A percentile compares a stretch with the other conserved stretches of the same genome.
These are phyloP conservation scores for Fusarium sp. DNA, from an alignment of 2,329 filamentous ascomycete species.

Conservation along the genomic window DNA sequence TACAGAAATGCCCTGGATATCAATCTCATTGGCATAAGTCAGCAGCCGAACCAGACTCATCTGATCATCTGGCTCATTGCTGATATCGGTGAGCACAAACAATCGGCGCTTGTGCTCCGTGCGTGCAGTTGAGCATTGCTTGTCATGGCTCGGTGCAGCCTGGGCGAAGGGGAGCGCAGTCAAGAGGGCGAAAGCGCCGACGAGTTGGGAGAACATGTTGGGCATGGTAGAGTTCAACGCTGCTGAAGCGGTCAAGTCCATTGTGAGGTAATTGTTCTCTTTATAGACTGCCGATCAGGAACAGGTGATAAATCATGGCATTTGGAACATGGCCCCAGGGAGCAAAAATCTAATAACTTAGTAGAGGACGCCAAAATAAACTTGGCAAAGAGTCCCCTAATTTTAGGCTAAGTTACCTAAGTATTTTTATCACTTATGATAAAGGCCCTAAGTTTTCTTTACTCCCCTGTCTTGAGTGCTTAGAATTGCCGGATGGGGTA, in stretches of 20 bases:
- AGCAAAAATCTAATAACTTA: too few species aligned
- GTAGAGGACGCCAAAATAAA: too few species aligned
- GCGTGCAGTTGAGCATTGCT: neutral
- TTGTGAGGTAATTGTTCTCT: neutral
- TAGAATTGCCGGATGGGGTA: neutral
- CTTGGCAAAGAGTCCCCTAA: too few species aligned
- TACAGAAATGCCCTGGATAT: constrained; percentile 54
- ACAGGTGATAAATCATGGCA: neutral
- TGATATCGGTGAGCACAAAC: constrained; percentile 55
- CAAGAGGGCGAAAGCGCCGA: constrained; percentile 12
- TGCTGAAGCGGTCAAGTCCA: neutral
- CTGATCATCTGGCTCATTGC: constrained; percentile 57
- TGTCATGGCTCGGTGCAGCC: neutral
- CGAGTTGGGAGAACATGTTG: constrained; percentile 3
- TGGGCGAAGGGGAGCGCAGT: neutral
- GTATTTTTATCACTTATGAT: too few species aligned
- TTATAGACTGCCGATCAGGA: neutral
- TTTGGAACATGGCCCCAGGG: neutral
- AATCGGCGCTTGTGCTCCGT: constrained; percentile 42
- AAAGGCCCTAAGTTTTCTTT: too few species aligned
- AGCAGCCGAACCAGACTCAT: constrained; percentile 55
- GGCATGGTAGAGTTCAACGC: neutral
- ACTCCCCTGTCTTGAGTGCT: neutral
- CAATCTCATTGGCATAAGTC: constrained; percentile 56
- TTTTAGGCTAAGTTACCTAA: too few species aligned